Evolutionary conservation across 73 alveolate species (phyloP).

Genomic region (Symbiodinium natans): DNA sequence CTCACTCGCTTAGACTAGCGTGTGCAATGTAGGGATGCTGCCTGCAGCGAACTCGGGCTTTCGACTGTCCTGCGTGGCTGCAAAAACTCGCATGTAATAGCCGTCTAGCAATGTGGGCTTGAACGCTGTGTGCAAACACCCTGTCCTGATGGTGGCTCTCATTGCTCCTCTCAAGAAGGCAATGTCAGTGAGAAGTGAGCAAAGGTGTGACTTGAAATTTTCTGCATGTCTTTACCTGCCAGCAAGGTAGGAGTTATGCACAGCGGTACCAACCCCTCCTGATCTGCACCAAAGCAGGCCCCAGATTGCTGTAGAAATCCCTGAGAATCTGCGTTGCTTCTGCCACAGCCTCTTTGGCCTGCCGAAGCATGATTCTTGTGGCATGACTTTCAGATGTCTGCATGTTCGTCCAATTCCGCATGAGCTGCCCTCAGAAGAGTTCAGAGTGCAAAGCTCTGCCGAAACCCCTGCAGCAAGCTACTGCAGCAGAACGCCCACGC

Average conservation of each 20-base stretch:
- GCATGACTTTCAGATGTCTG: too few species aligned
- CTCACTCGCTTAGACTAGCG: too few species aligned
- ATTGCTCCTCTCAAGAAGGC: not conserved
- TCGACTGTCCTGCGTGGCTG: not conserved
- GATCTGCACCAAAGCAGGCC: not conserved
- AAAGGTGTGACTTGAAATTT: too few species aligned
- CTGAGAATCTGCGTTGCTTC: conserved; percentile 4
- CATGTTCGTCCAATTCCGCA: too few species aligned
- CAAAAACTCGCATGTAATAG: not conserved
- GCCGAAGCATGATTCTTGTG: not conserved
- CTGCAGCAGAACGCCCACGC: too few species aligned
- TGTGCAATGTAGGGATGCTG: too few species aligned
- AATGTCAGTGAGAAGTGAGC: not conserved
- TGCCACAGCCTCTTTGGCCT: conserved; percentile 14
- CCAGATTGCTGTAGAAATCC: not conserved
- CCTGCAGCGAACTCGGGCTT: conserved; percentile 1
- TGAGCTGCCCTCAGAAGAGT: too few species aligned
- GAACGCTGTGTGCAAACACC: not conserved
- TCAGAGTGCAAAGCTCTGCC: not conserved
- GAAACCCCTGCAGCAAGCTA: too few species aligned
- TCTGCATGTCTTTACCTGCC: too few species aligned
- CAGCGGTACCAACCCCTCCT: too few species aligned
- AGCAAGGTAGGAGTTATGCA: too few species aligned
- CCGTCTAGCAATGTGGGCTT: not conserved
- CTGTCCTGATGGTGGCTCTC: not conserved